Base-by-base conservation (phyloP, 2,329 filamentous ascomycete species). In the Penicillium sp. region DNA sequence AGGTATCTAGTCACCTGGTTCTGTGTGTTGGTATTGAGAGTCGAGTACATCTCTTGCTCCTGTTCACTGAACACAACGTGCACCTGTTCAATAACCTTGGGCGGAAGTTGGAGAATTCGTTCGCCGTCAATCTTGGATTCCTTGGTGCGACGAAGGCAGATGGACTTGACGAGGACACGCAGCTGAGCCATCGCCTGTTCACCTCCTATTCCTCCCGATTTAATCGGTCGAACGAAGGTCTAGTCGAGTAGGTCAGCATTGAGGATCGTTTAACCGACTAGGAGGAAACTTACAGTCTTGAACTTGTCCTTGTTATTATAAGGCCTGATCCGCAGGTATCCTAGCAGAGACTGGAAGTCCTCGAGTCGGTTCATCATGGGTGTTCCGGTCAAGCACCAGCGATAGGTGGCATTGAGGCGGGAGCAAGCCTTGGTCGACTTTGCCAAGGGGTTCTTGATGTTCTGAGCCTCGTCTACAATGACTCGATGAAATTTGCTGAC, bases 331-430 rank as follows among this genome's bases (percentile, higher is more conserved):
- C 78, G 77, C 13, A 95, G 75, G 62, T 95, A 96, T 2, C 81
- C 79, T 39, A 95, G 76, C 18, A 95, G 72, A 0, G 89, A 87
- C 61, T 81, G 90, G 3, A 95, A 75, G 60, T 96, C 91, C 23
- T 81, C 75, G 2, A 92, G 82, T 10, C 79, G 82, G 60, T 95
- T 95, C 86, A 93, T 93, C 86, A 92, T 90, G 0, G 88, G 88
- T 0, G 88, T 93, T 24, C 88, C 88, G 29, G 85, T 89, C 67
- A 92, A 79, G 63, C 86, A 89, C 73, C 88, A 84, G 42, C 88
- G 78, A 63, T 87, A 81, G 31, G 72, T 75, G 12, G 86, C 75
- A 52, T 79, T 71, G 13, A 93, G 68, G 9, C 71, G 66, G 57
- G 75, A 80, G 27, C 81, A 81, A 4, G 81, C 87, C 54, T 77